phyloP scores from a whole-genome alignment of 192 early-diverging fungal genomes.

The Bifiguratus adelaidae region DNA sequence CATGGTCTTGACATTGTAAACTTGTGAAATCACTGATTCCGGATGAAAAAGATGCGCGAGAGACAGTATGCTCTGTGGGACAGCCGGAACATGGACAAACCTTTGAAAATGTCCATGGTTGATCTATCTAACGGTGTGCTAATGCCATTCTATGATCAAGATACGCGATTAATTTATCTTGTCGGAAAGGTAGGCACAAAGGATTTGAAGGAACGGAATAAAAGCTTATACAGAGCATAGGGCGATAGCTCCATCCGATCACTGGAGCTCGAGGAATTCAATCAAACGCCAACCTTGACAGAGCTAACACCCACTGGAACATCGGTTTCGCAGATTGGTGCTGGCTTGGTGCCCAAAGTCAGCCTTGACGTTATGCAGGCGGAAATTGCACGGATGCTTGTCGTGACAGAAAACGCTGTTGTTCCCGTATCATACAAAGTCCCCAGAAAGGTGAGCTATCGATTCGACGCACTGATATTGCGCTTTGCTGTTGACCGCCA shows the following conservation, averaged over 20 bases:
- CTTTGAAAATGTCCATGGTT: slow-evolving; percentile 43
- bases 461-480: neutral
- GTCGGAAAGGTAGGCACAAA: slow-evolving; percentile 34
- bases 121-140: slow-evolving; percentile 64
- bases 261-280: slow-evolving; percentile 36
- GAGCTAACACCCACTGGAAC: slow-evolving; percentile 32
- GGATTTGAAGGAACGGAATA: no score
- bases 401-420: slow-evolving; percentile 44
- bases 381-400: slow-evolving; percentile 52
- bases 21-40: neutral
- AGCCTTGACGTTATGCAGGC: slow-evolving; percentile 60
- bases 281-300: slow-evolving; percentile 25
- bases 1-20: neutral
- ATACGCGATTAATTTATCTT: slow-evolving; percentile 69
- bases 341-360: slow-evolving; percentile 56
- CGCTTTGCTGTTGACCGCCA: neutral
- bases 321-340: slow-evolving; percentile 35
- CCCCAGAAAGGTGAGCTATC: slow-evolving; percentile 42
- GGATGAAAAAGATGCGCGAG: slow-evolving; percentile 31
- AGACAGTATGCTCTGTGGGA: slow-evolving; percentile 74
- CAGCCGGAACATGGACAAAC: slow-evolving; percentile 39
- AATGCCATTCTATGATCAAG: slow-evolving; percentile 68
- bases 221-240: slow-evolving; percentile 11
- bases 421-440: slow-evolving; percentile 60
- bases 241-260: slow-evolving; percentile 64